A percentile compares a stretch with the other conserved stretches of the same genome.
These are phyloP conservation scores for Metschnikowia proteae DNA, from an alignment of 805 yeast genomes.

Conservation along the genomic window DNA sequence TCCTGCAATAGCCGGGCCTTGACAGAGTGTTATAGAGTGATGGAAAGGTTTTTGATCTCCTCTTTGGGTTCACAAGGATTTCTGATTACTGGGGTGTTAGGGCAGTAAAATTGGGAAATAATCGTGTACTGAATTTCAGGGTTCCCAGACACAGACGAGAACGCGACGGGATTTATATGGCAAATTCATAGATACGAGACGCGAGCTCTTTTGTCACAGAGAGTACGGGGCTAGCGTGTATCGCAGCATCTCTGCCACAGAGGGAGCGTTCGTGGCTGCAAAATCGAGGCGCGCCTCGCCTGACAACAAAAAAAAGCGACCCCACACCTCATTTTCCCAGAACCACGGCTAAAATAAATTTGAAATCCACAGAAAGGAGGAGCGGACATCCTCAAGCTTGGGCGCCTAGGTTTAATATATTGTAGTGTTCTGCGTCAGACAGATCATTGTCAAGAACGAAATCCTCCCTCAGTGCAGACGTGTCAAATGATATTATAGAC, in stretches of 20 bases:
- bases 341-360: background rate
- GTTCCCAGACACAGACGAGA: conserved; percentile 1
- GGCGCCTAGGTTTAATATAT: too few relatives aligned
- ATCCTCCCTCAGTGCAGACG: background rate
- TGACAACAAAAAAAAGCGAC: background rate
- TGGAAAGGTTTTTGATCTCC: background rate
- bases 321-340: background rate
- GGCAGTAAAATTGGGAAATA: background rate
- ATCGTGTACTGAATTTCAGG: background rate
- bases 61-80: background rate
- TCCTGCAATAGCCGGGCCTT: background rate
- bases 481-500: background rate
- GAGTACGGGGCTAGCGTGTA: background rate
- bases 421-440: background rate
- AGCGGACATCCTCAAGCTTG: too few relatives aligned
- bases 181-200: background rate
- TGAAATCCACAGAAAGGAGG: too few relatives aligned
- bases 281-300: background rate
- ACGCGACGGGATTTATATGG: background rate
- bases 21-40: background rate
- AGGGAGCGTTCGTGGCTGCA: conserved; percentile 1
- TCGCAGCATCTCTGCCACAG: background rate
- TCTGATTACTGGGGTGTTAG: background rate
- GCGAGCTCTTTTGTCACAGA: conserved; percentile 1
- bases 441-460: background rate